Evolutionary conservation across 2,329 filamentous ascomycete genomes (phyloP), one percentile per base, ranked within the genome.

Genomic region (Venturia oleaginea): DNA sequence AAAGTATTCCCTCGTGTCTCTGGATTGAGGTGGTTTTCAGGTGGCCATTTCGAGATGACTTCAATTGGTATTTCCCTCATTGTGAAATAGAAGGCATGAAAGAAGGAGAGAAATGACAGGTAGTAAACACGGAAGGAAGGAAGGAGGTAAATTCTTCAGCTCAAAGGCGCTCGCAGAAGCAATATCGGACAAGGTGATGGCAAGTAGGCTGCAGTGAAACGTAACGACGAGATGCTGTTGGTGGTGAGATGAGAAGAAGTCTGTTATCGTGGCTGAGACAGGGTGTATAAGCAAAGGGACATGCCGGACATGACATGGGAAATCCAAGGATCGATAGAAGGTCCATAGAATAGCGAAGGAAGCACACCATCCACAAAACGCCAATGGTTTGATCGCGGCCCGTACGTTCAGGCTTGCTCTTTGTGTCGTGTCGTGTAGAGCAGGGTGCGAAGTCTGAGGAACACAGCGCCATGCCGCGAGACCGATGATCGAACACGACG

Each of bases 11-110:
- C 65, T 46, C 65, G 19, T 15, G 48, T 66, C 40, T 38, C 37
- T 17, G 65, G 65, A 66, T 66, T 42, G 27, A 48, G 40, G 32
- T 66, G 62, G 46, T 66, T 66, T 17, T 3, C 24, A 27, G 54
- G 13, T 22, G 63, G 63, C 57, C 55, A 65, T 19, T 4, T 43
- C 2, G 48, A 27, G 24, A 65, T 48, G 22, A 65, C 63, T 22
- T 46, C 59, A 19, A 54, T 7, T 30, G 63, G 63, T 24, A 65
- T 40, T 6, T 27, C 37, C 11, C 63, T 40, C 38, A 65, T 63
- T 17, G 6, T 57, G 61, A 63, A 57, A 19, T 27, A 30, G 10
- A 30, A 17, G 30, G 24, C 48, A 22, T 54, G 43, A 48, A 27
- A 6, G 22, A 15, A 48, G 5, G 4, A 27, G 30, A 22, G 10